Evolutionary conservation across 2,329 filamentous ascomycete genomes (phyloP), one percentile per base, ranked within the genome.

Genomic region (Colletotrichum noveboracense): DNA sequence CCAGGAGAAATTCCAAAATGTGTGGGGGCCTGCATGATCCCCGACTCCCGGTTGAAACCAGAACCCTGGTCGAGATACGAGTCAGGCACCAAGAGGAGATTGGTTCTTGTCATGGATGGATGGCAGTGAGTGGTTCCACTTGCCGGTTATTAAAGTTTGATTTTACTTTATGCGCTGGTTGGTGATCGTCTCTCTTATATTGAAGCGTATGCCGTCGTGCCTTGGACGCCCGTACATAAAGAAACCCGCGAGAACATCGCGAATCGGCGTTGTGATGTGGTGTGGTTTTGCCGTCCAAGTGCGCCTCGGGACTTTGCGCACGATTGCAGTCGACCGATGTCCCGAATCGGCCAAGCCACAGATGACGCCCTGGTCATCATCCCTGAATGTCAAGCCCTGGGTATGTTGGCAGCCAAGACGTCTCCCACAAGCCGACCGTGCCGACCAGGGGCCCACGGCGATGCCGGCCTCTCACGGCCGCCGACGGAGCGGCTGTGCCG

Each of bases 141-240:
- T 76, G 70, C 70, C 74, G 70, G 26, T 74, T 58, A 69, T 65
- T 68, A 73, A 60, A 76, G 70, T 76, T 76, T 76, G 70, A 61
- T 66, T 73, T 74, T 74, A 69, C 74, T 76, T 76, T 74, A 74
- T 76, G 74, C 73, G 70, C 65, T 61, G 34, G 73, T 65, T 43
- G 36, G 24, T 58, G 70, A 73, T 75, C 64, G 70, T 68, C 70
- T 73, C 67, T 58, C 24, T 34, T 65, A 69, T 32, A 73, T 69
- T 56, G 48, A 24, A 71, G n/a, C 30, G 36, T 52, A 21, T 55
- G 26, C 70, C 26, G 64, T 64, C 36, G 48, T 65, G 74, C 74
- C 48, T 74, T 52, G 43, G 10, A 52, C 18, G 10, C 18, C 36
- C 18, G 36, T 52, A 48, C 55, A 55, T 73, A 52, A 48, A 71